These are phyloP conservation scores for Aphanoascus verrucosus DNA, from an alignment of 2,329 filamentous ascomycete species.

Conservation along the genomic window DNA sequence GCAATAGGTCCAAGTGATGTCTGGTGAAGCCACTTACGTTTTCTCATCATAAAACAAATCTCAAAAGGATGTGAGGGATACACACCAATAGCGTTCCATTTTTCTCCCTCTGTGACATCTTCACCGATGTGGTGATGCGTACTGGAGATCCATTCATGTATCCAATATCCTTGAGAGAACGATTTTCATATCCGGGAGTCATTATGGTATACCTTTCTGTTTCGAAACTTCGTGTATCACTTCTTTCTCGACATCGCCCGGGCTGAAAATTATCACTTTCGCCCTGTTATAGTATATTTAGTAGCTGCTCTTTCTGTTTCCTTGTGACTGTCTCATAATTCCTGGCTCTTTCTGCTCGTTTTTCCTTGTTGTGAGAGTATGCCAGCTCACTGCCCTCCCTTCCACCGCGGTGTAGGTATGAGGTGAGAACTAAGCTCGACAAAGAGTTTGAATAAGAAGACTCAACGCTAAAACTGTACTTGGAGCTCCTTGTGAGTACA, in stretches of 20 bases:
- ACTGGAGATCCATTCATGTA: slow-evolving; percentile 2
- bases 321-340: not conserved
- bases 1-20: slow-evolving; percentile 39
- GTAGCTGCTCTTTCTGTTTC: slow-evolving; percentile 7
- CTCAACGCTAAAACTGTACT: not conserved
- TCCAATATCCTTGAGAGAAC: slow-evolving; percentile 5
- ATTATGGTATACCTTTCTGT: slow-evolving; percentile 4
- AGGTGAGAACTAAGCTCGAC: not conserved
- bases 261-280: not conserved
- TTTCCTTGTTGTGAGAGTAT: not conserved
- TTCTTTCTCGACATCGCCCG: not conserved
- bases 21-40: slow-evolving; percentile 42
- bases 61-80: slow-evolving; percentile 1
- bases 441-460: not conserved
- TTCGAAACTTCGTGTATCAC: slow-evolving; percentile 4
- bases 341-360: not conserved
- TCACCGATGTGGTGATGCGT: not conserved
- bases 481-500: no score
- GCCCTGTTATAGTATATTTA: slow-evolving; percentile 12
- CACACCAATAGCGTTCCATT: not conserved
- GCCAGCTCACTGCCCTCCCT: no score
- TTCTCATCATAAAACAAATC: slow-evolving; percentile 21
- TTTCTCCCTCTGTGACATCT: not conserved
- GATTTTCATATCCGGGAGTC: slow-evolving; percentile 2
- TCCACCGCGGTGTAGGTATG: not conserved